Base-by-base conservation (phyloP, 306 rosid species). In the Parietaria judaica region DNA sequence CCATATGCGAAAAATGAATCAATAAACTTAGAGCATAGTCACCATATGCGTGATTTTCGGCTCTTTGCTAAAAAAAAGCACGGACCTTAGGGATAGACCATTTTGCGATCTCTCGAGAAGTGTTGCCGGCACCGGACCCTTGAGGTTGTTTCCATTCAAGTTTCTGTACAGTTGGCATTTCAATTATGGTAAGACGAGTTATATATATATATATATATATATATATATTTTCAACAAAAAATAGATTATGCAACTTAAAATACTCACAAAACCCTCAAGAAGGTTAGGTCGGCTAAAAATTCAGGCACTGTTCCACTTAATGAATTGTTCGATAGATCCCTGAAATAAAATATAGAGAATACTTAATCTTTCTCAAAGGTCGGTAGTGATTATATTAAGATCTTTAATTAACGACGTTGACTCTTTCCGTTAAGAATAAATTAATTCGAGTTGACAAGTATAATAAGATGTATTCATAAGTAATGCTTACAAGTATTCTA, bases 271-370 rank as follows among this genome's bases (percentile, higher is more conserved):
- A 65, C 9, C 54, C 17, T 72, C 66, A 79, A 63, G 34, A 5
- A 2, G 54, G 75, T 66, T 74, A 76, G 44, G 36, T 68, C 63
- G 51, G 72, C 39, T 57, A 80, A 64, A 71, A 79, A 83, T 23
- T 66, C 74, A 5, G 84, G 82, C 16, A 83, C 38, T 39, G 63
- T 10, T 56, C 82, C 88, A 7, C 61, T 66, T 43, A 81, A 58
- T 39, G 9, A 69, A 66, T 81, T 81, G 65, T 72, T 45, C 58
- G 83, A 81, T 61, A 78, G 46, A 78, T 75, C 83, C 73, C 86
- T 81, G 75, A 35, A 63, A 70, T 45, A 14, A 56, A 49, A 49
- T 4, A 1, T 10, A n/a, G 31, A 41, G 60, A 17, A 7, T 6
- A 57, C 31, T 23, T 31, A 38, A 48, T 37, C 14, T n/a, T 45